phyloP scores from a whole-genome alignment of 2,329 filamentous ascomycete species.

The Emmonsiellopsis sp. region DNA sequence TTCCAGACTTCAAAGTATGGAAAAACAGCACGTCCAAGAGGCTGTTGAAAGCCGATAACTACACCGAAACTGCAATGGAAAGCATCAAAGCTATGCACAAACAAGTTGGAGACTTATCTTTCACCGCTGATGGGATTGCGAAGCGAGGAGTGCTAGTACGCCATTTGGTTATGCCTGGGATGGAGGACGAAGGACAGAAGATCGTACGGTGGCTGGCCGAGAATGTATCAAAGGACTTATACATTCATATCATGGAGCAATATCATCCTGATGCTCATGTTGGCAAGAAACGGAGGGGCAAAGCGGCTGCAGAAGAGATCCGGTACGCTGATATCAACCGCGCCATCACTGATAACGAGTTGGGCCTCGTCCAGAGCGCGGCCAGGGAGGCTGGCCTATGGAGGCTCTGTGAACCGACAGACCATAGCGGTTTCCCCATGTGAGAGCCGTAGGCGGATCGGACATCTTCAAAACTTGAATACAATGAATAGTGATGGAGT shows the following conservation, averaged over 20 bases:
- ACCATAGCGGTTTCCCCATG: conserved; percentile 47
- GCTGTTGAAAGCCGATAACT: conserved; percentile 69
- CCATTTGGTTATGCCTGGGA: conserved; percentile 78
- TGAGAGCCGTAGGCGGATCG: conserved; percentile 11
- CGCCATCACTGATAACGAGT: conserved; percentile 54
- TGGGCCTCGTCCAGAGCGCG: conserved; percentile 56
- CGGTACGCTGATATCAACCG: conserved; percentile 72
- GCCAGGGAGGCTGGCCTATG: conserved; percentile 65
- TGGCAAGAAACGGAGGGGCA: conserved; percentile 51
- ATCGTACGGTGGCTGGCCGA: conserved; percentile 70
- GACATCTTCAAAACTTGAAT: too few relatives aligned
- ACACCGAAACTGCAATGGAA: conserved; percentile 61
- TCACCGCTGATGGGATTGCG: conserved; percentile 71
- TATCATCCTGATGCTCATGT: conserved; percentile 75
- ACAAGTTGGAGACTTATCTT: conserved; percentile 75
- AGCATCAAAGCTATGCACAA: conserved; percentile 71
- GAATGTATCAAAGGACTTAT: conserved; percentile 63
- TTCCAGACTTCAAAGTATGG: conserved; percentile 88
- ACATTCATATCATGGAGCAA: conserved; percentile 84
- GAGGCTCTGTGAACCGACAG: conserved; percentile 62
- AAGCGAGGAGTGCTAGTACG: conserved; percentile 66
- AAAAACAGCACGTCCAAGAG: conserved; percentile 54
- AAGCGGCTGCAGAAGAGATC: conserved; percentile 35
- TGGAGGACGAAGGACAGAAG: conserved; percentile 59
- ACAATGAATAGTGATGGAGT: too few relatives aligned